A percentile compares a stretch with the other conserved stretches of the same genome.
Evolutionary conservation across 139 green algal species (phyloP).

Genomic region (Auxenochlorella pyrenoidosa): DNA sequence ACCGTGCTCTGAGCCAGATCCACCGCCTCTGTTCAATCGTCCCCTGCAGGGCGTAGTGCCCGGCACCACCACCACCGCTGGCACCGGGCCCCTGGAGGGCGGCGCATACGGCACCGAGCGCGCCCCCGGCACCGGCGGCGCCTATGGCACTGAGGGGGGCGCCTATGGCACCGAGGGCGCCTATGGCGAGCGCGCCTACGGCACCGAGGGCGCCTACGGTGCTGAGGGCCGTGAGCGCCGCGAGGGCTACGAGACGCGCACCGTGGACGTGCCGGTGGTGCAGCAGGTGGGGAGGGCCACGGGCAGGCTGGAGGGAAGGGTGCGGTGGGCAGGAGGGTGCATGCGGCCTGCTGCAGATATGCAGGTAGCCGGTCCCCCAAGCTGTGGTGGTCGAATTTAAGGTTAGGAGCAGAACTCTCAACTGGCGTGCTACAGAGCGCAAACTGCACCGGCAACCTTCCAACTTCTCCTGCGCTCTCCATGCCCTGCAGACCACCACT

Average conservation of each 20-base stretch:
- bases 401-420: neutral
- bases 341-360: too few relatives aligned
- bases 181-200: neutral
- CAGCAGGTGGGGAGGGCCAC: neutral
- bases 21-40: too few relatives aligned
- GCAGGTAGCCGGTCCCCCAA: too few relatives aligned
- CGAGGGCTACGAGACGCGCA: constrained; percentile 7
- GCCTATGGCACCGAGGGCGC: neutral
- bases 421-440: neutral
- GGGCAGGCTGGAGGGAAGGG: too few relatives aligned
- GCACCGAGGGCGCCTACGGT: neutral
- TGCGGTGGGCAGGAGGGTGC: too few relatives aligned
- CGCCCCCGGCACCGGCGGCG: neutral
- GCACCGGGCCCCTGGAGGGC: too few relatives aligned
- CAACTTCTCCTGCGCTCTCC: neutral
- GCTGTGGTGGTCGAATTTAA: too few relatives aligned
- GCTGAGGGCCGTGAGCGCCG: neutral
- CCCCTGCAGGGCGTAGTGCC: neutral
- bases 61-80: neutral
- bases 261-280: neutral
- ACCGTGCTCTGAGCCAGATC: neutral
- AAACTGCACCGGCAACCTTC: too few relatives aligned
- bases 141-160: neutral
- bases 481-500: neutral
- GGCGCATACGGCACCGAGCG: neutral